These are phyloP conservation scores for Lentinula detonsa DNA, from an alignment of 768 basidiomycete species.

Conservation along the genomic window DNA sequence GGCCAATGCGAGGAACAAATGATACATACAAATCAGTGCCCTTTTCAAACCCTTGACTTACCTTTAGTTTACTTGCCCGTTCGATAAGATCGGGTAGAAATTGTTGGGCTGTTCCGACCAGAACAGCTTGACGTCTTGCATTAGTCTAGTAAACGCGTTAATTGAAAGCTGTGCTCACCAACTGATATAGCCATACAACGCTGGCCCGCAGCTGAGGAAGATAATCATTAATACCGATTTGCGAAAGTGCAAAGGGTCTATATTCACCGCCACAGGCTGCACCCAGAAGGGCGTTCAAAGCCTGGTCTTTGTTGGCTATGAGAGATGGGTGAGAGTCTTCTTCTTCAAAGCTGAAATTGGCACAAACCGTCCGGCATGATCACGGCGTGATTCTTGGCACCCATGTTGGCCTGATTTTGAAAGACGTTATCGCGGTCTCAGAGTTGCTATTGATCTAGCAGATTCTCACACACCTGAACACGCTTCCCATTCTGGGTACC, in stretches of 20 bases:
- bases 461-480: constrained; percentile 49
- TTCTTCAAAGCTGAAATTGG: not conserved
- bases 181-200: constrained; percentile 97
- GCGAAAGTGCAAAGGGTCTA: not conserved
- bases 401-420: constrained; percentile 46
- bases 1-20: not conserved
- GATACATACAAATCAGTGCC: constrained; percentile 65
- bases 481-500: constrained; percentile 86
- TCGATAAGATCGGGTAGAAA: constrained; percentile 89
- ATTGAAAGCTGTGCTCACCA: constrained; percentile 37
- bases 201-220: constrained; percentile 77
- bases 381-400: constrained; percentile 96
- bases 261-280: constrained; percentile 83
- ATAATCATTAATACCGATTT: not conserved
- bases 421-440: not conserved
- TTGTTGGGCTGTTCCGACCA: constrained; percentile 71
- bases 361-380: constrained; percentile 84
- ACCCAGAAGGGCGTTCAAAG: constrained; percentile 87
- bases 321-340: not conserved
- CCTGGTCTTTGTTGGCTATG: constrained; percentile 87
- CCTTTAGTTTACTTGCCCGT: constrained; percentile 71
- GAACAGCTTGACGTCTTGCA: constrained; percentile 42
- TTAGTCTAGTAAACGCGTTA: not conserved
- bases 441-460: not conserved
- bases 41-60: constrained; percentile 87